Evolutionary conservation across 208 protist species (phyloP).

Genomic region (Porcisia hertigi): DNA sequence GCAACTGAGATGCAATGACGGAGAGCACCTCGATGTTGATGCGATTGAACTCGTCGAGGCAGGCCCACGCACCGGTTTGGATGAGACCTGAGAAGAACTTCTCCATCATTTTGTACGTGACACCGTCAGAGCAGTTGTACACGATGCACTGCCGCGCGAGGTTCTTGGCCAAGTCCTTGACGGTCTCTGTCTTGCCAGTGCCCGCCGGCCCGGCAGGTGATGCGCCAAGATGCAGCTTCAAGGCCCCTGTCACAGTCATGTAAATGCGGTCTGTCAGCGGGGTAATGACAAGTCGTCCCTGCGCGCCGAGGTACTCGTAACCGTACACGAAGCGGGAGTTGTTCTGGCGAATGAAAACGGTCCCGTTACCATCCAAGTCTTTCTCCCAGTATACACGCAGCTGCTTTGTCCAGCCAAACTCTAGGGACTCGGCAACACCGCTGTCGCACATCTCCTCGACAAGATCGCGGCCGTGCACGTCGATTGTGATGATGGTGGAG

Average conservation of each 20-base stretch:
- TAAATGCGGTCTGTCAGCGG: constrained; percentile 98
- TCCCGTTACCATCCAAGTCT: constrained; percentile 88
- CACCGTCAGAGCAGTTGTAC: constrained; percentile 98
- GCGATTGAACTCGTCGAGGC: constrained; percentile 99
- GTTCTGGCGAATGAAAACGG: constrained; percentile 95
- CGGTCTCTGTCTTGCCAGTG: constrained; percentile 97
- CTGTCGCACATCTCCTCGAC: constrained; percentile 93
- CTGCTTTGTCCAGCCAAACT: constrained; percentile 98
- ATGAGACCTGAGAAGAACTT: constrained; percentile 97
- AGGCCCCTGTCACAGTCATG: constrained; percentile 97
- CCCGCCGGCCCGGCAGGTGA: constrained; percentile 94
- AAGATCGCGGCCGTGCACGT: constrained; percentile 98
- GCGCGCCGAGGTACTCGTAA: constrained; percentile 98
- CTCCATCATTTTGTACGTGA: constrained; percentile 98
- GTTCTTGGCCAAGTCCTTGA: constrained; percentile 97
- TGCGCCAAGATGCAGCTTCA: constrained; percentile 96
- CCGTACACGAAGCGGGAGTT: constrained; percentile 96
- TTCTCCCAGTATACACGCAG: constrained; percentile 97
- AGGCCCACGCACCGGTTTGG: constrained; percentile 97
- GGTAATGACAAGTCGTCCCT: constrained; percentile 97
- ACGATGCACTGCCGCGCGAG: constrained; percentile 96
- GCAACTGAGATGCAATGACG: constrained; percentile 97
- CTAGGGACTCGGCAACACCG: constrained; percentile 71
- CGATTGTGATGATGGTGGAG: constrained; percentile 97
- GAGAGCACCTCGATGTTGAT: constrained; percentile 99